Percentiles rank a stretch among this genome's conserved stretches.
Conservation (phyloP, 371 early-diverging fungal species). For the Apophysomyces trapeziformis region DNA sequence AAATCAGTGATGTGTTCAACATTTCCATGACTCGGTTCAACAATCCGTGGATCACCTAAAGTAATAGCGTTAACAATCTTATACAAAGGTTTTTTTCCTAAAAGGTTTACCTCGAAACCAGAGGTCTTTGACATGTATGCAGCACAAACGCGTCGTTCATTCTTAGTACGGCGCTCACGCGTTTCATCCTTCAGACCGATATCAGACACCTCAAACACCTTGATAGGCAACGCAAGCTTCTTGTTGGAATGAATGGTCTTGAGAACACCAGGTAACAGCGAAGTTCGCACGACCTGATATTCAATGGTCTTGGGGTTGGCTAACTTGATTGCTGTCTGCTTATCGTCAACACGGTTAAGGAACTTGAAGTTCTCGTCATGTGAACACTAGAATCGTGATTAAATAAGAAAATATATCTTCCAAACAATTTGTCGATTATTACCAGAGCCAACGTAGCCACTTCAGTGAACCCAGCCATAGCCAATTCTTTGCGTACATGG, state of each 20-base stretch:
- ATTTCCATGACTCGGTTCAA: slow-evolving; percentile 91
- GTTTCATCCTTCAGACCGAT: slow-evolving; percentile 88
- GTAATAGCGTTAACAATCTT: neutral
- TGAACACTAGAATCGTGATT: slow-evolving; percentile 72
- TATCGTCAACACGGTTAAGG: slow-evolving; percentile 80
- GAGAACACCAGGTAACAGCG: slow-evolving; percentile 94
- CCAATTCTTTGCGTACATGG: slow-evolving; percentile 88
- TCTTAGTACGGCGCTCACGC: slow-evolving; percentile 84
- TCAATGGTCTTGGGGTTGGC: slow-evolving; percentile 98
- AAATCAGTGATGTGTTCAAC: slow-evolving; percentile 63
- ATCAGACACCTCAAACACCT: slow-evolving; percentile 98
- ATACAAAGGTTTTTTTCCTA: neutral
- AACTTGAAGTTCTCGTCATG: slow-evolving; percentile 95
- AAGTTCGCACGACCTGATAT: slow-evolving; percentile 95
- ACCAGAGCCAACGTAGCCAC: slow-evolving; percentile 94
- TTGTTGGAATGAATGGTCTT: slow-evolving; percentile 96
- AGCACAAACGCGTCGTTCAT: slow-evolving; percentile 91
- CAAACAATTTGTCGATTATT: slow-evolving; percentile 22
- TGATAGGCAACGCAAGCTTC: slow-evolving; percentile 91
- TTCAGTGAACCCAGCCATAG: slow-evolving; percentile 96
- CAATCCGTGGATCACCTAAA: slow-evolving; percentile 85
- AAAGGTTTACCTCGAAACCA: slow-evolving; percentile 83
- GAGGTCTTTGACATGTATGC: slow-evolving; percentile 87
- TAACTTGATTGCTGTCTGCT: slow-evolving; percentile 84
- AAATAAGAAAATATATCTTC: neutral